Evolutionary conservation across 345 rosid species (phyloP).

Genomic region (Citrus sp.): DNA sequence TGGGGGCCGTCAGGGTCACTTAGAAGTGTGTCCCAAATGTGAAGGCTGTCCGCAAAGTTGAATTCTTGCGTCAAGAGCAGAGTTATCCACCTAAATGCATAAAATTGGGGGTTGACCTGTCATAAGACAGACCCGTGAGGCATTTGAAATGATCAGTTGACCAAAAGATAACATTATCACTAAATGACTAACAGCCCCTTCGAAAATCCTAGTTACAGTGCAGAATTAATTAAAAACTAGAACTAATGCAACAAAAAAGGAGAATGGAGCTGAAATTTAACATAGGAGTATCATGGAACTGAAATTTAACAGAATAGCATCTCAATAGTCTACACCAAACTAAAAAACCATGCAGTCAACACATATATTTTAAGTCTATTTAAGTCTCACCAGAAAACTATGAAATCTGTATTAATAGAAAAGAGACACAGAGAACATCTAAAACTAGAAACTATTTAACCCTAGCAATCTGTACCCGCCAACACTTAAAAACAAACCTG

Average conservation of each 20-base stretch:
- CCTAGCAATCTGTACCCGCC: not conserved
- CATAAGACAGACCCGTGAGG: slow-evolving; percentile 12
- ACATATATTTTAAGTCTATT: not conserved
- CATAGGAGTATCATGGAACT: not conserved
- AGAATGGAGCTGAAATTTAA: not conserved
- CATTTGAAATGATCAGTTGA: not conserved
- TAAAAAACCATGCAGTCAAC: not conserved
- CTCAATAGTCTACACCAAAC: not conserved
- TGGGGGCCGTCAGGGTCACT: slow-evolving; percentile 95
- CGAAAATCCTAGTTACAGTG: not conserved
- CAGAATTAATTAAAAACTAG: not conserved
- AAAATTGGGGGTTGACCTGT: slow-evolving; percentile 97
- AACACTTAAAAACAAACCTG: not conserved
- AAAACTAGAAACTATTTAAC: not conserved
- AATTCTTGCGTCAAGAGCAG: slow-evolving; percentile 95
- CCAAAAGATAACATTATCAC: not conserved
- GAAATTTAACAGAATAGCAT: not conserved
- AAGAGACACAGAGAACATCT: not conserved
- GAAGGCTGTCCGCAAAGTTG: slow-evolving; percentile 86
- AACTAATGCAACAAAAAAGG: not conserved
- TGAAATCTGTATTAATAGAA: not conserved
- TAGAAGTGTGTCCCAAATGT: slow-evolving; percentile 90
- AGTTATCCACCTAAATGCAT: slow-evolving; percentile 99
- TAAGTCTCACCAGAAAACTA: not conserved
- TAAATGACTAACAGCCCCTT: not conserved